Base-by-base conservation (phyloP, 1,284 basidiomycete species). In the Pseudozyma pruni region DNA sequence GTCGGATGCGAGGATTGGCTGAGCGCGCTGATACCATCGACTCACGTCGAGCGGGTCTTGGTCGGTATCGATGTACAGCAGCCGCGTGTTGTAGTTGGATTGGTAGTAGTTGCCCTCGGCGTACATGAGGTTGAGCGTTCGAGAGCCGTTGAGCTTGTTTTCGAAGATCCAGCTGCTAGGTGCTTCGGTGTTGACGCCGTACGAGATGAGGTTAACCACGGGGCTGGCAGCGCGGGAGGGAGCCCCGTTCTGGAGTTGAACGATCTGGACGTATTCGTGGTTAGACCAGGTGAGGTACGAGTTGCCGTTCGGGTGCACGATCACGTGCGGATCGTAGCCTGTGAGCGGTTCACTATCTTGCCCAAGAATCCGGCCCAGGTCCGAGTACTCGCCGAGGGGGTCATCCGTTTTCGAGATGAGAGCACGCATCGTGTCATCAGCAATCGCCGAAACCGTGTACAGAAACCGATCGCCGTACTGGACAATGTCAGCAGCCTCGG, bases 221-320 rank as follows among this genome's bases (percentile, higher is more conserved):
- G 49, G 25, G 8, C 64, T 49, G 1, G 34, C 42, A 1, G 64
- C 53, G 11, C 58, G 53, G 14, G 58, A 32, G 10, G 67, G 61
- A 4, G 60, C 61, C 9, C 55, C 59, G 19, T 43, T 59, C 16
- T 55, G 43, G 13, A 71, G 41, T 20, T 71, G 51, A 19, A 63
- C 68, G 20, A 71, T 52, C 27, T 56, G 61, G n/a, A 71, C 60
- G 39, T 29, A 60, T 25, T 60, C 52, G 49, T 71, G 68, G 43
- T 71, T 60, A 13, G 61, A 66, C 52, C 58, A 71, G 22, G 58
- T 60, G 2, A 71, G 45, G 43, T 71, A 71, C 23, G 35, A 22
- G 31, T 71, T 64, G 49, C 68, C 68, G 50, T 64, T 66, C 1
- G 68, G 68, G 31, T 71, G 68, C 3, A 61, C 47, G 34, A 66